Percentiles rank a stretch among this genome's conserved stretches.
phyloP scores from a whole-genome alignment of 495 filamentous ascomycete genomes.

The Penicillium pancosmium region DNA sequence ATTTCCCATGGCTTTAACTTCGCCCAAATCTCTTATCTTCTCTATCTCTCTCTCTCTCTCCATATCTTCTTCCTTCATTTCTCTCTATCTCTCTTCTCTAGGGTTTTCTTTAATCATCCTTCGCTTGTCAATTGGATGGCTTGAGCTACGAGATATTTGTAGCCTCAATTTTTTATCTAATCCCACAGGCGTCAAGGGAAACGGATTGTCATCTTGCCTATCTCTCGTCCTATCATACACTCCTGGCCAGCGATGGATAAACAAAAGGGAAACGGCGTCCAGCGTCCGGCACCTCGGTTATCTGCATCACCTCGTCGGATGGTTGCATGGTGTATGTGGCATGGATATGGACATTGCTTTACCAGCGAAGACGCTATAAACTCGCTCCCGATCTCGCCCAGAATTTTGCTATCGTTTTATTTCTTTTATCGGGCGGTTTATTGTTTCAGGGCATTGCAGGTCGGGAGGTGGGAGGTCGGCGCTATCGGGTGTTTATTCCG shows the following conservation, averaged over 20 bases:
- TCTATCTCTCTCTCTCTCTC: background rate
- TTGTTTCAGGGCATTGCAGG: background rate
- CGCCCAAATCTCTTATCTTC: background rate
- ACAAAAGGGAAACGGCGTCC: background rate
- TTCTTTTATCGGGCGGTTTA: too few relatives aligned
- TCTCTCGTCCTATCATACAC: background rate
- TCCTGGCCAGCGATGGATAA: background rate
- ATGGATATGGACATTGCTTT: background rate
- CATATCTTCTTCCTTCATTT: background rate
- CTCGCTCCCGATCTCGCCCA: background rate
- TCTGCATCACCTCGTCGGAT: background rate
- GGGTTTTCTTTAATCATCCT: background rate
- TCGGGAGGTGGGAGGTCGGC: background rate
- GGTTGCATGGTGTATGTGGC: background rate
- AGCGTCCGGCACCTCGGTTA: background rate
- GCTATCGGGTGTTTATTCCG: background rate
- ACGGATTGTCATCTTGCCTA: background rate
- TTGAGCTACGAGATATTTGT: constrained; percentile 29
- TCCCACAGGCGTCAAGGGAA: constrained; percentile 4
- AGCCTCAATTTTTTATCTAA: constrained; percentile 10
- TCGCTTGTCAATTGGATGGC: constrained; percentile 14
- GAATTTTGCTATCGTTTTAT: background rate
- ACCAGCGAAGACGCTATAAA: background rate
- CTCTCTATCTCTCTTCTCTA: background rate
- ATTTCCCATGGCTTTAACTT: background rate